phyloP scores from a whole-genome alignment of 441 rosid species.

The Jatropha multifida region DNA sequence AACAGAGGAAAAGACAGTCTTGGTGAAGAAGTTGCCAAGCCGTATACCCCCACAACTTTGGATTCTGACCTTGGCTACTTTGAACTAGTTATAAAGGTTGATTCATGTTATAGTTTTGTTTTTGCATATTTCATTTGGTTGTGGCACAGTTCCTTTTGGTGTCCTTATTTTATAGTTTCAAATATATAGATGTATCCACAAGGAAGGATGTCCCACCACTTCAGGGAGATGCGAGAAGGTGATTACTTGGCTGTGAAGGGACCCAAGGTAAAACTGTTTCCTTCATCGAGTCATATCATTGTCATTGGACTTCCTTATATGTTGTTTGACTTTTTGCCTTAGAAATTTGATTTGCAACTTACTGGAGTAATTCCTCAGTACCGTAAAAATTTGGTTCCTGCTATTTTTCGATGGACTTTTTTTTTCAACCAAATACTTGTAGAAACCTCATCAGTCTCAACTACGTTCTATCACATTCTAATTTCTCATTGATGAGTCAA shows the following conservation, averaged over 20 bases:
- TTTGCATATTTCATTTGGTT: slow-evolving; percentile 11
- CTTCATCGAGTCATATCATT: neutral
- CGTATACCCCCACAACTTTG: slow-evolving; percentile 88
- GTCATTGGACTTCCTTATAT: neutral
- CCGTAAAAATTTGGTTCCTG: neutral
- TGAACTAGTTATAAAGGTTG: slow-evolving; percentile 83
- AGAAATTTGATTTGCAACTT: neutral
- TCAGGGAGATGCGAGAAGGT: slow-evolving; percentile 82
- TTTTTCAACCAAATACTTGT: neutral
- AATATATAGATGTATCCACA: slow-evolving; percentile 79
- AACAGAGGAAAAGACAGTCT: slow-evolving; percentile 75
- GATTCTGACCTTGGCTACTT: slow-evolving; percentile 82
- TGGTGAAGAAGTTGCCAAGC: slow-evolving; percentile 83
- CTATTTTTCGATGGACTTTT: neutral
- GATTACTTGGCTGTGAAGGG: slow-evolving; percentile 82
- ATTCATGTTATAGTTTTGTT: neutral
- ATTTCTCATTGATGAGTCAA: neutral
- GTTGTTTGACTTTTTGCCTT: neutral
- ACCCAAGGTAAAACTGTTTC: slow-evolving; percentile 65
- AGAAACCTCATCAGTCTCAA: neutral
- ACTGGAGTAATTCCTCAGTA: neutral
- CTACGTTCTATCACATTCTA: neutral
- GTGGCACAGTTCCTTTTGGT: neutral
- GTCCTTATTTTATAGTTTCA: slow-evolving; percentile 13
- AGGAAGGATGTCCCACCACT: slow-evolving; percentile 99